Evolutionary conservation across 306 rosid genomes (phyloP).

Genomic region (Luffa aegyptiaca): DNA sequence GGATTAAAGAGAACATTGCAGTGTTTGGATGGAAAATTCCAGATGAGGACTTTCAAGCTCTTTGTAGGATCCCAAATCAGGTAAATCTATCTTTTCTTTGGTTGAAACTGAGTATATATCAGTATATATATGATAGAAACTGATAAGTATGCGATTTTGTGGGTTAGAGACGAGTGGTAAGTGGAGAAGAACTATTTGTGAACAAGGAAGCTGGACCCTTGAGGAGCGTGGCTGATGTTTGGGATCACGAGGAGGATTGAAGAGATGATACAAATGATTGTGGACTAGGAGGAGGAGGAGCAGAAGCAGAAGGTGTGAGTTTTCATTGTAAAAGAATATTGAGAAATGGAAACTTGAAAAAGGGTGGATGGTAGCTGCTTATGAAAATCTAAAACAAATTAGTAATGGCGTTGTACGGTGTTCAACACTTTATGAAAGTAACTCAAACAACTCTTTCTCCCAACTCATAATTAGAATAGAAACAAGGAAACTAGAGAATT

Average conservation of each 20-base stretch:
- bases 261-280: no score
- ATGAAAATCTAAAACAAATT: no score
- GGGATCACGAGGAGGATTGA: neutral
- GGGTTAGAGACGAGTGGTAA: neutral
- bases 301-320: no score
- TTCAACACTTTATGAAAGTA: no score
- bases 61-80: neutral
- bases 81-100: neutral
- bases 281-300: no score
- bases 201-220: neutral
- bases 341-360: no score
- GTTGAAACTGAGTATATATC: neutral
- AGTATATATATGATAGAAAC: neutral
- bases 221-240: neutral
- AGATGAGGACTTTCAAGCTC: neutral
- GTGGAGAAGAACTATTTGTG: neutral
- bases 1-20: neutral
- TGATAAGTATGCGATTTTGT: neutral
- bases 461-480: no score
- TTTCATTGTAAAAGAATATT: no score
- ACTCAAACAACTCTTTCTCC: no score
- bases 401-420: no score
- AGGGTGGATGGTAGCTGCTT: no score
- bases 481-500: no score
- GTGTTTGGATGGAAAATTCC: neutral